Evolutionary conservation across 441 rosid species (phyloP).

Genomic region (Breynia disticha): DNA sequence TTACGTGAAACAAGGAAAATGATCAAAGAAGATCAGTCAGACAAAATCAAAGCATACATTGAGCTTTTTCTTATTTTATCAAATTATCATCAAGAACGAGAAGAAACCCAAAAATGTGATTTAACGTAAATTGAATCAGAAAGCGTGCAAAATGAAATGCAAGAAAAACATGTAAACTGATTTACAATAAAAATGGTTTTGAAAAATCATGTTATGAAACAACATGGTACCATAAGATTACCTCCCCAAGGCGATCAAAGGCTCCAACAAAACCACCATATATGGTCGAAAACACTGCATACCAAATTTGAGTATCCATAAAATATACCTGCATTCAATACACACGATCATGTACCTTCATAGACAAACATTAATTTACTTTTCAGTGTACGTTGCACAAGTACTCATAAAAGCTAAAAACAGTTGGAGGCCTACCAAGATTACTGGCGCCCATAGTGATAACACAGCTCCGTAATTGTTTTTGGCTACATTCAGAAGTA

Average conservation of each 20-base stretch:
- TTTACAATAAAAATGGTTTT: background rate
- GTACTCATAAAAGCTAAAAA: conserved; percentile 5
- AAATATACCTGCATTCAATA: conserved; percentile 67
- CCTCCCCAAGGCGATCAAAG: conserved; percentile 98
- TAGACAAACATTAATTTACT: conserved; percentile 6
- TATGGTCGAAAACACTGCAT: conserved; percentile 76
- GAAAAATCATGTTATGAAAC: background rate
- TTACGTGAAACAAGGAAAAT: too few species aligned
- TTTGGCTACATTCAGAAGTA: conserved; percentile 40
- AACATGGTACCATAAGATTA: conserved; percentile 19
- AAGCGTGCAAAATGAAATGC: background rate
- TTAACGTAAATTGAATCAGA: background rate
- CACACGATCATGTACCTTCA: conserved; percentile 12
- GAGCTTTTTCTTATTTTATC: too few species aligned
- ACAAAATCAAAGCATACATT: too few species aligned
- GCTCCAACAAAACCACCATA: conserved; percentile 95
- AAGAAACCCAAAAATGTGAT: background rate
- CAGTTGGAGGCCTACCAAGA: conserved; percentile 38
- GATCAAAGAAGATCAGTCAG: too few species aligned
- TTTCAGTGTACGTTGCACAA: background rate
- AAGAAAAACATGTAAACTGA: background rate
- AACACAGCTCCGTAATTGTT: conserved; percentile 67
- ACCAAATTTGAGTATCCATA: conserved; percentile 99
- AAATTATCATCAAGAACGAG: background rate
- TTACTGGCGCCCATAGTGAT: conserved; percentile 81